Evolutionary conservation across 2,329 filamentous ascomycete species (phyloP), one percentile per base, ranked within the genome.

Genomic region (Cytospora chrysosperma): DNA sequence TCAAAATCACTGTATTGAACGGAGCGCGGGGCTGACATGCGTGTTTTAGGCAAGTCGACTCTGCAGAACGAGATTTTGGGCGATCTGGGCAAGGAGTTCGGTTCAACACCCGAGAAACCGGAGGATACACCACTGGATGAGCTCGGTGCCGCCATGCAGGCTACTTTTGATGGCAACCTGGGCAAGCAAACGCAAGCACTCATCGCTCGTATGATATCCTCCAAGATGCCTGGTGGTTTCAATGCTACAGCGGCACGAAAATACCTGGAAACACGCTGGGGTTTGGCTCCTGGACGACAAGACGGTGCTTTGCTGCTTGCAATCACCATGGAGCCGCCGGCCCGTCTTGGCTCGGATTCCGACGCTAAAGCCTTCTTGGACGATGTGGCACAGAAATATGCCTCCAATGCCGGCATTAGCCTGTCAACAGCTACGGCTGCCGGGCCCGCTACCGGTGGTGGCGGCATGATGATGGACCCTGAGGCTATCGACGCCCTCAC

Each of bases 381-480:
- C 73, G 89, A 91, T 67, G 88, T 94, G 49, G 79, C 92, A 32
- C 91, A 97, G 72, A 96, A 97, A 76, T 98, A 98, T 75, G 94
- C 95, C 57, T 78, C 87, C 30, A 88, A 86, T 66, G 89, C 91
- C 53, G 95, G 95, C 65, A 88, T 99, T 76, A 96, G 82, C 75
- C 80, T 99, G 65, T 89, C 93, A 6, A 87, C 90, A 8, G 88
- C 90, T 30, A 85, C 91, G 28, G 86, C 89, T 58, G 89, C 88
- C 65, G 92, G 92, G 68, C 85, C 85, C 66, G 90, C 87, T 61
- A 89, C 83, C 61, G 90, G 85, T 66, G 86, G 82, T 63, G 90
- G 86, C 68, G 94, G 93, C 74, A 98, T 99, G 95, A 97, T 99
- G 92, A 98, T 99, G 93, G 95, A 99, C 72, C 95, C 95, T 10